These are phyloP conservation scores for Perilla frutescens DNA, from an alignment of 257 asterid species.

Conservation along the genomic window DNA sequence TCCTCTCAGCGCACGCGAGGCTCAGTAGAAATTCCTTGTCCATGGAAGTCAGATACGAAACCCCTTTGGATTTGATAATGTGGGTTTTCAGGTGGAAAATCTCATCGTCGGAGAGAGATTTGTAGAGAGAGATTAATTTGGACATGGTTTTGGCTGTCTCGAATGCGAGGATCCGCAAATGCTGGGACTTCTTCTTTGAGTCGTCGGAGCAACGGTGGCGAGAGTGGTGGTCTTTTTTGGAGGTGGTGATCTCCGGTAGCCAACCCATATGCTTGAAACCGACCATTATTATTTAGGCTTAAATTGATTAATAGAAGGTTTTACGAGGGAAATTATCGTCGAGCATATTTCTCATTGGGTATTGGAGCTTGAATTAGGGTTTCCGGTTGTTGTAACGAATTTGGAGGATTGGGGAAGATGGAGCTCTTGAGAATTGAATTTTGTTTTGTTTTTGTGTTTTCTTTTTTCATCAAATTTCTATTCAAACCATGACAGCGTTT, in stretches of 20 bases:
- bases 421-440: background rate
- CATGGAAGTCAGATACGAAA: constrained; percentile 61
- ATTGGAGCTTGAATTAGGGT: constrained; percentile 29
- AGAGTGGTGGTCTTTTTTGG: constrained; percentile 20
- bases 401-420: constrained; percentile 26
- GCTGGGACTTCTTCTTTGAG: constrained; percentile 35
- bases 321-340: constrained; percentile 13
- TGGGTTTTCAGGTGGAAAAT: constrained; percentile 44
- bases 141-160: constrained; percentile 86
- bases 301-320: constrained; percentile 9
- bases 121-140: constrained; percentile 66
- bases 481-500: no score
- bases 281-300: constrained; percentile 36
- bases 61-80: constrained; percentile 56
- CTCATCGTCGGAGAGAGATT: constrained; percentile 60
- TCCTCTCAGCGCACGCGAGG: constrained; percentile 77
- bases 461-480: no score
- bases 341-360: constrained; percentile 20
- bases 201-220: constrained; percentile 38
- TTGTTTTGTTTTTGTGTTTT: no score
- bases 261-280: constrained; percentile 52
- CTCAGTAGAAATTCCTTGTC: constrained; percentile 59
- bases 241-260: constrained; percentile 48
- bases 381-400: background rate
- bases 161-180: constrained; percentile 69